Evolutionary conservation across 2,329 filamentous ascomycete genomes (phyloP).

Genomic region (Colletotrichum liaoningense): DNA sequence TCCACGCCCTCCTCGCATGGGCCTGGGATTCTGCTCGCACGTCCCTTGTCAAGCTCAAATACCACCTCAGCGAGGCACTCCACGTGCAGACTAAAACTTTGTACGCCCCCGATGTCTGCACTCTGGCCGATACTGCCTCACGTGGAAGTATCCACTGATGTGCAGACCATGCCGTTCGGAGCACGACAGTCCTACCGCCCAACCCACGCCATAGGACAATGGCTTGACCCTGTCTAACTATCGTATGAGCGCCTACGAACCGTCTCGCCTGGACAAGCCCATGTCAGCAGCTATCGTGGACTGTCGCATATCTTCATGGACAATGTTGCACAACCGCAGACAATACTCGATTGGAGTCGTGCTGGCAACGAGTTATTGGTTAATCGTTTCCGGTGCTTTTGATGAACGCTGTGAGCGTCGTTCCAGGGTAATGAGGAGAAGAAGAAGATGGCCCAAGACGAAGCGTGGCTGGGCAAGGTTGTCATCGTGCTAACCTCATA

Average conservation of each 20-base stretch:
- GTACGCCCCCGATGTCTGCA: conserved; percentile 31
- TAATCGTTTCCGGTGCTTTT: background rate
- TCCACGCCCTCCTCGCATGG: conserved; percentile 26
- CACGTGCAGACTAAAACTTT: conserved; percentile 36
- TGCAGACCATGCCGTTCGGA: conserved; percentile 32
- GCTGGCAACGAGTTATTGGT: background rate
- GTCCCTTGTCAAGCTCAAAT: conserved; percentile 27
- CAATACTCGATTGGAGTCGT: background rate
- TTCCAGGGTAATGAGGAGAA: background rate
- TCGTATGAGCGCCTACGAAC: conserved; percentile 32
- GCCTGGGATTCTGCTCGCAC: conserved; percentile 17
- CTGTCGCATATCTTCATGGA: background rate
- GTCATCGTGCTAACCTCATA: conserved; percentile 1
- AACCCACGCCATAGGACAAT: conserved; percentile 17
- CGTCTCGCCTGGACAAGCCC: background rate
- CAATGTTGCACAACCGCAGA: background rate
- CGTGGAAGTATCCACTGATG: conserved; percentile 36
- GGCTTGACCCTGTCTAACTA: conserved; percentile 29
- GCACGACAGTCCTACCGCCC: conserved; percentile 8
- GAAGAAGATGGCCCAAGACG: background rate
- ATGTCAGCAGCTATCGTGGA: background rate
- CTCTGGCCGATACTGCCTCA: conserved; percentile 30
- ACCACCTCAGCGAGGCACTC: conserved; percentile 23
- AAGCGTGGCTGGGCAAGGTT: background rate
- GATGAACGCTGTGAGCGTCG: background rate